Conservation (phyloP, 2,329 filamentous ascomycete species). For the Paecilomyces niveus region DNA sequence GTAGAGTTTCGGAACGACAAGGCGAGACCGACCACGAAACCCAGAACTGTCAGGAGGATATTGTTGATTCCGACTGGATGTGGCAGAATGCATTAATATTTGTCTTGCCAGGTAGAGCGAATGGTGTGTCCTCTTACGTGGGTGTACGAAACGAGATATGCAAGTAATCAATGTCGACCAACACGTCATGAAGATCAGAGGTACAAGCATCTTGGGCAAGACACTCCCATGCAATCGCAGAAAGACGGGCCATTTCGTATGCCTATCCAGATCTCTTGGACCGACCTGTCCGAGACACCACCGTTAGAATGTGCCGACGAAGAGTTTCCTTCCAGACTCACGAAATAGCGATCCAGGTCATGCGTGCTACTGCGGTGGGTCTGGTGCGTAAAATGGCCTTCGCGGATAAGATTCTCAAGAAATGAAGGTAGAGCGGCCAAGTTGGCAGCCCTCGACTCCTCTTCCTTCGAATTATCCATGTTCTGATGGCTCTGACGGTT, state of each 20-base stretch:
- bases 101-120: not conserved
- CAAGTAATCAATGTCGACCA: slow-evolving; percentile 63
- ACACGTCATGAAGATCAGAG: slow-evolving; percentile 52
- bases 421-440: not conserved
- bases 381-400: slow-evolving; percentile 5
- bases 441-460: not conserved
- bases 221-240: slow-evolving; percentile 71
- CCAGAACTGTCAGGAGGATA: slow-evolving; percentile 67
- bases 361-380: slow-evolving; percentile 19
- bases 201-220: slow-evolving; percentile 65
- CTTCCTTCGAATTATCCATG: not conserved
- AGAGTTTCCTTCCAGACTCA: slow-evolving; percentile 20
- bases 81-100: slow-evolving; percentile 4
- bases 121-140: slow-evolving; percentile 18
- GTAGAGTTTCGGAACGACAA: slow-evolving; percentile 71
- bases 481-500: not conserved
- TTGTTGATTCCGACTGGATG: slow-evolving; percentile 50
- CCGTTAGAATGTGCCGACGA: not conserved
- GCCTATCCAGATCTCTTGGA: slow-evolving; percentile 62
- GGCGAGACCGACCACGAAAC: slow-evolving; percentile 75
- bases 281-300: slow-evolving; percentile 18
- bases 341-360: slow-evolving; percentile 57
- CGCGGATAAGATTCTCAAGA: slow-evolving; percentile 3
- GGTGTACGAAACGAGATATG: slow-evolving; percentile 43
- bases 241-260: slow-evolving; percentile 71